phyloP scores from a whole-genome alignment of 2,329 filamentous ascomycete species.

The Emmonsiellopsis sp. region DNA sequence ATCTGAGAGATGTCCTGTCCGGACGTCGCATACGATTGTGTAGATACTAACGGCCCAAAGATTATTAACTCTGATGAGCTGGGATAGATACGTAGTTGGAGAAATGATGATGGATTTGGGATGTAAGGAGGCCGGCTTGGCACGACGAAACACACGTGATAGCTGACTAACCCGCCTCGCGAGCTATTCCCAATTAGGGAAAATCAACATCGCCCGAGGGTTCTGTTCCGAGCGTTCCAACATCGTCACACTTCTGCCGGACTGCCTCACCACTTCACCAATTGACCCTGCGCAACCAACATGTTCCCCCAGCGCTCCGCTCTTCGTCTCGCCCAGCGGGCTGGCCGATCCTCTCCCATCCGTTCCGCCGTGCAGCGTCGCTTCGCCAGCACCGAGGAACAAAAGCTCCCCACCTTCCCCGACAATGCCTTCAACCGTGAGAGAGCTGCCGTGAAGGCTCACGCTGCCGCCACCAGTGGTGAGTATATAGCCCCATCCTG shows the following conservation, averaged over 20 bases:
- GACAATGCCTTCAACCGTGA: constrained; percentile 94
- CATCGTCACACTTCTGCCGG: not conserved
- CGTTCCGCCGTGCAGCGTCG: constrained; percentile 58
- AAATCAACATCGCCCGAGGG: no score
- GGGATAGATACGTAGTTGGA: no score
- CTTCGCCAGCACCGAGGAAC: constrained; percentile 53
- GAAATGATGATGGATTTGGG: no score
- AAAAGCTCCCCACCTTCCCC: constrained; percentile 49
- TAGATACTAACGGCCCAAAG: no score
- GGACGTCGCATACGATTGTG: no score
- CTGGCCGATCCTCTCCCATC: constrained; percentile 43
- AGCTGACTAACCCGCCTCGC: no score
- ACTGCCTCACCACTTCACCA: not conserved
- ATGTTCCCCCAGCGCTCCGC: constrained; percentile 59
- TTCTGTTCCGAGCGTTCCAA: no score
- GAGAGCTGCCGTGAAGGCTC: constrained; percentile 79
- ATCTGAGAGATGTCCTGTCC: not conserved
- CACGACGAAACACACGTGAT: no score
- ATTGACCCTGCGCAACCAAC: not conserved
- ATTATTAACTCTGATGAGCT: no score
- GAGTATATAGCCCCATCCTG: constrained; percentile 30
- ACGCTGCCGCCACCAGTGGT: constrained; percentile 79
- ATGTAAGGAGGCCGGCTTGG: no score
- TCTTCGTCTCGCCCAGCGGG: constrained; percentile 53
- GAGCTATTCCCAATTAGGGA: no score